Evolutionary conservation across 306 rosid species (phyloP), one percentile per base, ranked within the genome.

Genomic region (Gastrolobium villosum): DNA sequence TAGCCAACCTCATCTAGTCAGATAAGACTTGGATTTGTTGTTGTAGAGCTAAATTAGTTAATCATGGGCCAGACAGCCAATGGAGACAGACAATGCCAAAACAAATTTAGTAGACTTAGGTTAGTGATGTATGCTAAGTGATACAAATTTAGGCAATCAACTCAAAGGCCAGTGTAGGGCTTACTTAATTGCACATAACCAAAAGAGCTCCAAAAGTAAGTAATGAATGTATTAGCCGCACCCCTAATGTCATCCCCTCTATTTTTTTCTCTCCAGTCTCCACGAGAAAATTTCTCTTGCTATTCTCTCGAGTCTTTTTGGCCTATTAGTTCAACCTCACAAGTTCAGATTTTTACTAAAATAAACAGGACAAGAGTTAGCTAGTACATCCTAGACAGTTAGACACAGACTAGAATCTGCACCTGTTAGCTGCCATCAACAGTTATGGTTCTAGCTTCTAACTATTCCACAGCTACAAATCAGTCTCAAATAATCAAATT

Each of bases 401-500:
- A 4, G 5, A 63, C 35, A 7, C 14, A 15, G 30, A 26, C 50
- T 64, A 3, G 13, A 36, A 63, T 63, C 46, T n/a, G 26, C 26
- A 20, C 26, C 26, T 20, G 26, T 20, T 20, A 20, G 26, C 26
- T 20, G 36, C 44, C 59, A 44, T 45, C 46, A 61, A 56, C 31
- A 44, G 26, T 34, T 36, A 45, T 10, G 60, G 54, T 31, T 70
- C 62, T 13, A 31, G 62, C 13, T 71, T 20, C 26, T 20, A 20
- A 20, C 5, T 44, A 79, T 49, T 49, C 54, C 45, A 10, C 3
- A 6, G 30, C 72, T 7, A 37, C 37, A 48, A 69, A 70, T 50
- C 26, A 50, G 36, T 45, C 70, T 5, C 40, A 37, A 70, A 70
- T 50, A 11, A 56, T 49, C 62, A 59, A 71, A 79, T 37, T 14